phyloP scores from a whole-genome alignment of 23 red algal genomes.

The Agarophyton chilense region DNA sequence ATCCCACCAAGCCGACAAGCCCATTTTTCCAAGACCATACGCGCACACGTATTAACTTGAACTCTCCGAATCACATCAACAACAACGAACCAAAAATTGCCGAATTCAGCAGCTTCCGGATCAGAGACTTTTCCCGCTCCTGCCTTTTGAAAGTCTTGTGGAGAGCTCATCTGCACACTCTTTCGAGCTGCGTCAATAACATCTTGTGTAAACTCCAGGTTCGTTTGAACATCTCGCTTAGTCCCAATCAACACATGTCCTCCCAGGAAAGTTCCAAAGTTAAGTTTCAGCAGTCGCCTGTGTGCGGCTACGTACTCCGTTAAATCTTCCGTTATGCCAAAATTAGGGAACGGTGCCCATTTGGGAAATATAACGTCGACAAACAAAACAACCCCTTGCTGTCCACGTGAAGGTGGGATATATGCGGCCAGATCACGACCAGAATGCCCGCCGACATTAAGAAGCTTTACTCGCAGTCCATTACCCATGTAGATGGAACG shows the following conservation, averaged over 20 bases:
- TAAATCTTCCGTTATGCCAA: conserved; percentile 41
- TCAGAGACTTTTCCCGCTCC: conserved; percentile 4
- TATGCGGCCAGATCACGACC: conserved; percentile 9
- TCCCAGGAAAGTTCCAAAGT: conserved; percentile 12
- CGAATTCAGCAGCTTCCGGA: conserved; percentile 31
- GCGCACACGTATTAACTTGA: conserved; percentile 27
- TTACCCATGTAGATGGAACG: background rate
- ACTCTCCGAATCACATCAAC: conserved; percentile 13
- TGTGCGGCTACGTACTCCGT: conserved; percentile 17
- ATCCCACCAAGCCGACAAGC: conserved; percentile 59
- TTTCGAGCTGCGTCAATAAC: conserved; percentile 14
- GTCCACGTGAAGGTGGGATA: conserved; percentile 12
- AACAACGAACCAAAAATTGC: conserved; percentile 43
- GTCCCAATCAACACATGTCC: conserved; percentile 24
- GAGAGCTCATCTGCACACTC: background rate
- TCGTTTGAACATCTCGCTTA: conserved; percentile 29
- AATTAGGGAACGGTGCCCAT: background rate
- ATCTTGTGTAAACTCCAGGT: conserved; percentile 12
- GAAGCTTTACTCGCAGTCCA: background rate
- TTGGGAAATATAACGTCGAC: conserved; percentile 49
- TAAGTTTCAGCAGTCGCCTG: background rate
- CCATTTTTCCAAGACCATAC: conserved; percentile 70
- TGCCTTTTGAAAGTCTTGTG: background rate
- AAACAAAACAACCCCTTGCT: conserved; percentile 3
- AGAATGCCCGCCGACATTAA: conserved; percentile 6